phyloP scores from a whole-genome alignment of 2,329 filamentous ascomycete genomes.

The Pseudomassariella vexata region DNA sequence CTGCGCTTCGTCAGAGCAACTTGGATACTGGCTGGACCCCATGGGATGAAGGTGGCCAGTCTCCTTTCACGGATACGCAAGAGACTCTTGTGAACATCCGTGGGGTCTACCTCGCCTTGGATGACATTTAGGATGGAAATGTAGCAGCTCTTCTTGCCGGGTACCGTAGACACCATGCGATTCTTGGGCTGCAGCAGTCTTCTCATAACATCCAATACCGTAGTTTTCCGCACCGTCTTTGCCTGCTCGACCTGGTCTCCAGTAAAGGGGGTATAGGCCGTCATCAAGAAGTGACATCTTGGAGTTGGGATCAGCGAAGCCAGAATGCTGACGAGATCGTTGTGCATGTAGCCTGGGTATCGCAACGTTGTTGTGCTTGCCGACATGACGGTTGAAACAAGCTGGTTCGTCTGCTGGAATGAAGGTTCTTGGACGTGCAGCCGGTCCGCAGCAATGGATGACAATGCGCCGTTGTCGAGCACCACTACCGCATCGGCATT shows the following conservation, averaged over 20 bases:
- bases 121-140: slow-evolving; percentile 99
- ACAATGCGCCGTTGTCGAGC: slow-evolving; percentile 89
- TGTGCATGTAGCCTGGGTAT: slow-evolving; percentile 99
- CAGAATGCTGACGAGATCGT: slow-evolving; percentile 94
- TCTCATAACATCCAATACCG: slow-evolving; percentile 95
- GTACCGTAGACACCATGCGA: slow-evolving; percentile 95
- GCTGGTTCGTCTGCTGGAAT: slow-evolving; percentile 95
- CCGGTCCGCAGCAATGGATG: slow-evolving; percentile 87
- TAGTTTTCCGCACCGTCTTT: slow-evolving; percentile 96
- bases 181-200: slow-evolving; percentile 95
- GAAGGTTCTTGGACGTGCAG: slow-evolving; percentile 93
- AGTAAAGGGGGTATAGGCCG: slow-evolving; percentile 95
- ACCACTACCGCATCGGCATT: slow-evolving; percentile 98
- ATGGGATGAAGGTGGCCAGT: slow-evolving; percentile 94
- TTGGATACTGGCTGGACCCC: slow-evolving; percentile 96
- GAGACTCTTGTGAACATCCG: slow-evolving; percentile 96
- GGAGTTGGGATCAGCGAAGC: slow-evolving; percentile 95
- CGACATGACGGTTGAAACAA: slow-evolving; percentile 97
- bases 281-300: slow-evolving; percentile 96
- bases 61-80: slow-evolving; percentile 91
- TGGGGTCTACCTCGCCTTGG: slow-evolving; percentile 95
- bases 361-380: slow-evolving; percentile 93
- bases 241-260: slow-evolving; percentile 94
- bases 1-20: slow-evolving; percentile 95
- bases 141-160: slow-evolving; percentile 96